Conservation (phyloP, 768 basidiomycete genomes). For the Russula vinacea region DNA sequence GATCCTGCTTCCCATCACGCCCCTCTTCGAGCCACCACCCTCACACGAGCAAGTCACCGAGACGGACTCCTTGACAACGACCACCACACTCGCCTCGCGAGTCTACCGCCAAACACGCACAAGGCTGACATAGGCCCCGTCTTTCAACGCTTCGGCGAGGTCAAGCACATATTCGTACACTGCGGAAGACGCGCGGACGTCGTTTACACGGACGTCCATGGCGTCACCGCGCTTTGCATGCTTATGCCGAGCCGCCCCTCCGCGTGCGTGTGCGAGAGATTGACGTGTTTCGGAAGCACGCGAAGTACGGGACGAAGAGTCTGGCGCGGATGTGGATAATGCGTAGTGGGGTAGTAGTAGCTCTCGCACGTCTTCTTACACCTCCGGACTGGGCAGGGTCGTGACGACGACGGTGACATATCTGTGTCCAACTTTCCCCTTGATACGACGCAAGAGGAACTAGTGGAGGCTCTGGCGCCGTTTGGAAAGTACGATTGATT, state of each 20-base stretch:
- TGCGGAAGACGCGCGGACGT: conserved; percentile 10
- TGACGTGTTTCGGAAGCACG: background rate
- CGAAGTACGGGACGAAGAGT: too few relatives aligned
- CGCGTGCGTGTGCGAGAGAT: conserved; percentile 14
- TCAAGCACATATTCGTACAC: background rate
- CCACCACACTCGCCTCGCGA: background rate
- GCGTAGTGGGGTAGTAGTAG: background rate
- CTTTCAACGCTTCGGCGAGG: conserved; percentile 12
- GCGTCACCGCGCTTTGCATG: conserved; percentile 10
- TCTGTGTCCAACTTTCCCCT: conserved; percentile 8
- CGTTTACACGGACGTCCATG: conserved; percentile 9
- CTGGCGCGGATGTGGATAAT: too few relatives aligned
- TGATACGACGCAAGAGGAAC: background rate
- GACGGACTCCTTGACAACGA: background rate
- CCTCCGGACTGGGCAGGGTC: background rate
- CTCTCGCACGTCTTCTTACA: background rate
- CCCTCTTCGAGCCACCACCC: background rate
- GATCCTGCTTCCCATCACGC: background rate
- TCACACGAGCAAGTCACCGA: background rate
- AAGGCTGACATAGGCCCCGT: conserved; percentile 12
- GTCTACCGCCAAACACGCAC: background rate
- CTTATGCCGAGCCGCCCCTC: conserved; percentile 15
- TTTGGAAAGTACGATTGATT: conserved; percentile 6
- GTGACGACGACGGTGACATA: background rate
- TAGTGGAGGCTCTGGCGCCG: conserved; percentile 3